phyloP scores from a whole-genome alignment of 2,329 filamentous ascomycete species.

The Tolypocladium ovalisporum region DNA sequence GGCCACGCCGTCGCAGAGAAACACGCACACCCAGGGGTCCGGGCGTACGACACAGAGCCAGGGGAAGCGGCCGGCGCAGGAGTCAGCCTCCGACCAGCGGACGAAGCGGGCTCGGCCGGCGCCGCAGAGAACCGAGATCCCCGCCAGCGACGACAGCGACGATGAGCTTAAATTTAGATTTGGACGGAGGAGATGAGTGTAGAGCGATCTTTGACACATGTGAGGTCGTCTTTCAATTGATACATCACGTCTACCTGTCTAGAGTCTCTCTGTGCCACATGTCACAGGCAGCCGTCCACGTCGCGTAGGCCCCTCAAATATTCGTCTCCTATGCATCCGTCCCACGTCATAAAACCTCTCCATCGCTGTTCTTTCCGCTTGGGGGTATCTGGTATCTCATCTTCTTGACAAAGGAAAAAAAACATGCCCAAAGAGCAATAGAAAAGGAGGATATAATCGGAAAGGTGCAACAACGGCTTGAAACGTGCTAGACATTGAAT shows the following conservation, averaged over 20 bases:
- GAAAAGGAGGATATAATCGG: background rate
- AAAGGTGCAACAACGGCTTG: no score
- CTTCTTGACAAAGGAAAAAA: conserved; percentile 3
- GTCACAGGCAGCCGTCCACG: background rate
- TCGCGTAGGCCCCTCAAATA: background rate
- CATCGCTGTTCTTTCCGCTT: background rate
- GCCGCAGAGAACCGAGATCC: conserved; percentile 22
- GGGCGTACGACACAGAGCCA: conserved; percentile 10
- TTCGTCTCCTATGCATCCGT: background rate
- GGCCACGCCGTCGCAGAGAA: conserved; percentile 17
- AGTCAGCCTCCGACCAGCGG: conserved; percentile 16
- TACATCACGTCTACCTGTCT: background rate
- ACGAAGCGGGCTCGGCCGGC: conserved; percentile 21
- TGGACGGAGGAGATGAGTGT: conserved; percentile 31
- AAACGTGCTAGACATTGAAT: background rate
- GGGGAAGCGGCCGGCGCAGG: conserved; percentile 22
- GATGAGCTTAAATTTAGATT: conserved; percentile 48
- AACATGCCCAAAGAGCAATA: background rate
- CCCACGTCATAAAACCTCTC: background rate
- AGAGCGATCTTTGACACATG: background rate
- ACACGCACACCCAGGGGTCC: conserved; percentile 14
- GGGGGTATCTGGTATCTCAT: conserved; percentile 1
- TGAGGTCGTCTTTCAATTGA: background rate
- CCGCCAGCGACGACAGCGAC: conserved; percentile 38
- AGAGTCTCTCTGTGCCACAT: background rate